A percentile compares a stretch with the other conserved stretches of the same genome.
Evolutionary conservation across 2,329 filamentous ascomycete species (phyloP).

Genomic region (Dactylella cylindrospora): DNA sequence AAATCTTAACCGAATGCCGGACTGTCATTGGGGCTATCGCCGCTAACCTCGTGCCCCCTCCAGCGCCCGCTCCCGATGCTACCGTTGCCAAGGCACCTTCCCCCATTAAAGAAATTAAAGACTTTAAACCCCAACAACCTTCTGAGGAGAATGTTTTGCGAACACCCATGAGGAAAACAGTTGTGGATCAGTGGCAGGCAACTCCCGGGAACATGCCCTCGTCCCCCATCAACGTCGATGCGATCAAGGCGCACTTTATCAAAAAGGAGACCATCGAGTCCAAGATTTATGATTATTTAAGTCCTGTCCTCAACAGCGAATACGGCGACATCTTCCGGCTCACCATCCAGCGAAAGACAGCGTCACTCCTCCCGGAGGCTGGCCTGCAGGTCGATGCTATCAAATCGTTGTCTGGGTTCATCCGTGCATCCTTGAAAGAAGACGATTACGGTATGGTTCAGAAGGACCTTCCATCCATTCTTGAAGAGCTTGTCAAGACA

Average conservation of each 20-base stretch:
- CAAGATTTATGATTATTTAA: conserved; percentile 27
- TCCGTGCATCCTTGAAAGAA: conserved; percentile 46
- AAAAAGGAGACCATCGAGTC: conserved; percentile 38
- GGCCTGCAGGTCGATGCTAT: conserved; percentile 46
- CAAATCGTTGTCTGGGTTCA: conserved; percentile 41
- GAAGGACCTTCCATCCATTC: conserved; percentile 43
- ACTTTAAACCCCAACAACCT: conserved; percentile 31
- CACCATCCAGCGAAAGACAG: conserved; percentile 46
- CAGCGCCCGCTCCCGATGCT: conserved; percentile 2
- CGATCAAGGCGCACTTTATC: conserved; percentile 28
- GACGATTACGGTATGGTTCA: conserved; percentile 48
- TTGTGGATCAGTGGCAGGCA: conserved; percentile 32
- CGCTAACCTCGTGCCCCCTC: conserved; percentile 11
- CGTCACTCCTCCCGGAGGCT: conserved; percentile 46
- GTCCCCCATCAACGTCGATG: conserved; percentile 24
- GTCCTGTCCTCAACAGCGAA: conserved; percentile 35
- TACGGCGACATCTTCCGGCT: conserved; percentile 47
- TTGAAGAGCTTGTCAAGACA: conserved; percentile 46
- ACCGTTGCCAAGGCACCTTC: conserved; percentile 6
- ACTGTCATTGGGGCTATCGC: conserved; percentile 32
- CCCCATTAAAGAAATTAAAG: conserved; percentile 37
- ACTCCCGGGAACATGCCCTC: conserved; percentile 35
- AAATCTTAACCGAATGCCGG: conserved; percentile 47
- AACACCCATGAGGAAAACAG: conserved; percentile 15
- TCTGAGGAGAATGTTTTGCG: conserved; percentile 24